Evolutionary conservation across 768 basidiomycete genomes (phyloP).

Genomic region (Lactarius hatsudake): DNA sequence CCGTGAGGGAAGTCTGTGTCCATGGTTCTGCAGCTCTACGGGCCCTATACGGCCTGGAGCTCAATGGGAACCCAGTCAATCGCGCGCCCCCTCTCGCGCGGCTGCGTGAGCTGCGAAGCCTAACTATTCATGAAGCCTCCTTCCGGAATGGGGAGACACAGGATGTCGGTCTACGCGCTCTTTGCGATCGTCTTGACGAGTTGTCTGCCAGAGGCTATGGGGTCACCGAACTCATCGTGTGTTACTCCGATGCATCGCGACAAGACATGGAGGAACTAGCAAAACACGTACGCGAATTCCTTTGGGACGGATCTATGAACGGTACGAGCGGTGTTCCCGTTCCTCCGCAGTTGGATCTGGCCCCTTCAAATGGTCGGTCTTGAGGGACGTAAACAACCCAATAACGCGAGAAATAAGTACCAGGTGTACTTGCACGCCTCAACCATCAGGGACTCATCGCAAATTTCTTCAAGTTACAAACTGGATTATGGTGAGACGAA

Average conservation of each 20-base stretch:
- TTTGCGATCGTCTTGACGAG: constrained; percentile 17
- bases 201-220: constrained; percentile 5
- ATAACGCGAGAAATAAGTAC: not conserved
- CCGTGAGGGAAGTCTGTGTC: constrained; percentile 23
- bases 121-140: constrained; percentile 23
- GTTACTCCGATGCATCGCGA: constrained; percentile 25
- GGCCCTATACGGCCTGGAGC: constrained; percentile 19
- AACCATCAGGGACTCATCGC: not conserved
- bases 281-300: constrained; percentile 12
- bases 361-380: not conserved
- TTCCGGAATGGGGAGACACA: constrained; percentile 18
- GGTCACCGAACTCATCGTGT: constrained; percentile 23
- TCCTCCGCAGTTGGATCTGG: constrained; percentile 8
- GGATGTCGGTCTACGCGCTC: constrained; percentile 14
- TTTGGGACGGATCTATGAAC: constrained; percentile 27
- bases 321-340: constrained; percentile 21
- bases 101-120: constrained; percentile 16
- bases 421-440: not conserved
- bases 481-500: not conserved
- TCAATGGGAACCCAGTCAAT: not conserved
- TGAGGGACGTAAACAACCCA: not conserved
- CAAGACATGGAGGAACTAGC: constrained; percentile 27
- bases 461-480: not conserved
- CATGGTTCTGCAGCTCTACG: constrained; percentile 26
- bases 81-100: constrained; percentile 14